phyloP scores from a whole-genome alignment of 1,139 yeast genomes.

The Candida neerlandica region DNA sequence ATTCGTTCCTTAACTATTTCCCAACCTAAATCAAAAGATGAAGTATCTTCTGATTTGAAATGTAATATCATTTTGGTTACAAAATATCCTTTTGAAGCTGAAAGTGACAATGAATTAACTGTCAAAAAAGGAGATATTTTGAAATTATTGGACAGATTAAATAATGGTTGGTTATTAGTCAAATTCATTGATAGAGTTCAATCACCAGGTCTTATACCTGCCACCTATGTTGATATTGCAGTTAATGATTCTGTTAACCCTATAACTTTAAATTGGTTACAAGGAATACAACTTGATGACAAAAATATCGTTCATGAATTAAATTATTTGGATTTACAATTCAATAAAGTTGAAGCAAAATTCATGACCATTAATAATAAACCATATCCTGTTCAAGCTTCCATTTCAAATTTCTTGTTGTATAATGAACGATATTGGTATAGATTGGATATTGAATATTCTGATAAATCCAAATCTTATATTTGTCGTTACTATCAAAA shows the following conservation, averaged over 20 bases:
- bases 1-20: slow-evolving; percentile 15
- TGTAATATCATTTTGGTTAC: slow-evolving; percentile 42
- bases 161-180: slow-evolving; percentile 48
- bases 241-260: slow-evolving; percentile 43
- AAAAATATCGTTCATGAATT: slow-evolving; percentile 13
- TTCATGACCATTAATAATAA: slow-evolving; percentile 35
- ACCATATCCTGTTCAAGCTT: slow-evolving; percentile 33
- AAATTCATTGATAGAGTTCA: slow-evolving; percentile 42
- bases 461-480: slow-evolving; percentile 32
- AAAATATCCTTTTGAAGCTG: slow-evolving; percentile 39
- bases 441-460: slow-evolving; percentile 39
- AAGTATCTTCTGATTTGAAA: slow-evolving; percentile 16
- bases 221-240: slow-evolving; percentile 49
- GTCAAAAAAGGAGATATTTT: slow-evolving; percentile 43
- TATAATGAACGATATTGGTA: slow-evolving; percentile 45
- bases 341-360: slow-evolving; percentile 14
- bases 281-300: slow-evolving; percentile 4
- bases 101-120: slow-evolving; percentile 34
- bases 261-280: slow-evolving; percentile 40
- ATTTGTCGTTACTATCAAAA: slow-evolving; percentile 46
- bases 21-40: slow-evolving; percentile 11
- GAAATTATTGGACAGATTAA: slow-evolving; percentile 40
- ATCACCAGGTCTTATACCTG: slow-evolving; percentile 45
- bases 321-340: slow-evolving; percentile 19
- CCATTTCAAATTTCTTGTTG: slow-evolving; percentile 38